These are phyloP conservation scores for Rhizopogon rudus DNA, from an alignment of 768 basidiomycete species.

Conservation along the genomic window DNA sequence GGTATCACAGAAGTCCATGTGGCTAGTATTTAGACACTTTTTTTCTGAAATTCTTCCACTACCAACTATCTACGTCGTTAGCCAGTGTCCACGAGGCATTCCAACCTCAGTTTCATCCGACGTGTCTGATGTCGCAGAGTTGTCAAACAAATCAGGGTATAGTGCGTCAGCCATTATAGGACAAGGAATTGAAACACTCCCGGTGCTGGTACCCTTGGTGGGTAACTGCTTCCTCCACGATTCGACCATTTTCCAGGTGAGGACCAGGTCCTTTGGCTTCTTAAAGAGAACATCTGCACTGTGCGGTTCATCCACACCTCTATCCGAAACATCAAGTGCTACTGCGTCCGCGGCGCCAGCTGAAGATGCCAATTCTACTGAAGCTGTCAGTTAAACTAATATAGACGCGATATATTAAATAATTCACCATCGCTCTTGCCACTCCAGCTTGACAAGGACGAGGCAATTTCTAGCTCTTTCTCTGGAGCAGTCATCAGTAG, in stretches of 20 bases:
- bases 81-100: conserved; percentile 26
- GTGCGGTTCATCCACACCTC: conserved; percentile 3
- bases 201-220: conserved; percentile 5
- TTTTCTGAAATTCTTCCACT: not conserved
- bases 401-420: not conserved
- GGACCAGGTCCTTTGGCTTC: conserved; percentile 17
- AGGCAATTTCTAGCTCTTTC: not conserved
- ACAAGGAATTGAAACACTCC: not conserved
- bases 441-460: conserved; percentile 28
- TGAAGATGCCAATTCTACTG: conserved; percentile 19
- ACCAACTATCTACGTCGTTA: conserved; percentile 10
- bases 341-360: conserved; percentile 10
- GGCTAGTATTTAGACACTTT: not conserved
- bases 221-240: conserved; percentile 26
- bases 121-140: conserved; percentile 22
- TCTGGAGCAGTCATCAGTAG: not conserved
- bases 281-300: conserved; percentile 10
- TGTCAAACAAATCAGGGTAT: conserved; percentile 16
- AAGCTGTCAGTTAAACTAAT: not conserved
- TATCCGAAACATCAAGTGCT: conserved; percentile 18
- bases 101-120: conserved; percentile 28
- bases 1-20: not conserved
- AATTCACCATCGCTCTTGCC: conserved; percentile 23
- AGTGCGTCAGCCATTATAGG: not conserved
- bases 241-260: conserved; percentile 26